A percentile compares a stretch with the other conserved stretches of the same genome.
Conservation (phyloP, 192 early-diverging fungal genomes). For the Pecoramyces ruminantium region DNA sequence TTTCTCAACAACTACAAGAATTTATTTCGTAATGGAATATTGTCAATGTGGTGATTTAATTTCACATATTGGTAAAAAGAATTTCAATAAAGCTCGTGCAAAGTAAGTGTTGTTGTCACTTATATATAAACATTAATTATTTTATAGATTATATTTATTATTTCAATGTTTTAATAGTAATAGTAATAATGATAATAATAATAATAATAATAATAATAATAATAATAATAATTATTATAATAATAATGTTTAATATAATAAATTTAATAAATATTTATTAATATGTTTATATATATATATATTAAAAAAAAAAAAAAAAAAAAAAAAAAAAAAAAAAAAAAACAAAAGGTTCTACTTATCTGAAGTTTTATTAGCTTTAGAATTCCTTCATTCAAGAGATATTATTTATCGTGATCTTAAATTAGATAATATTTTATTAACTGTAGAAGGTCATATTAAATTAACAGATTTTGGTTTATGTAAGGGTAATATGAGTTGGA, state of each 20-base stretch:
- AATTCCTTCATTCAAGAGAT: slow-evolving; percentile 86
- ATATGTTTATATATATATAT: no score
- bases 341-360: slow-evolving; percentile 96
- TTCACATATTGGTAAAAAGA: slow-evolving; percentile 79
- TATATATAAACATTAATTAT: no score
- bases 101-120: slow-evolving; percentile 25
- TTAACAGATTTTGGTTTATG: slow-evolving; percentile 98
- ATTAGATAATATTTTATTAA: slow-evolving; percentile 84
- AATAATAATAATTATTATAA: no score
- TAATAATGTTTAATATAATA: no score
- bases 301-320: no score
- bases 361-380: slow-evolving; percentile 83
- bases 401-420: slow-evolving; percentile 59
- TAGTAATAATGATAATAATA: no score
- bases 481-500: slow-evolving; percentile 86
- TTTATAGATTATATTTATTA: no score
- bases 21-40: slow-evolving; percentile 99
- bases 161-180: no score
- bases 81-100: slow-evolving; percentile 15
- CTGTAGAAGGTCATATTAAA: slow-evolving; percentile 88
- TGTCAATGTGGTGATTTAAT: slow-evolving; percentile 93
- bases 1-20: slow-evolving; percentile 84
- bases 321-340: no score
- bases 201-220: no score
- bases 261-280: no score